A percentile compares a stretch with the other conserved stretches of the same genome.
phyloP scores from a whole-genome alignment of 73 alveolate genomes.

The Uronychia setigera region DNA sequence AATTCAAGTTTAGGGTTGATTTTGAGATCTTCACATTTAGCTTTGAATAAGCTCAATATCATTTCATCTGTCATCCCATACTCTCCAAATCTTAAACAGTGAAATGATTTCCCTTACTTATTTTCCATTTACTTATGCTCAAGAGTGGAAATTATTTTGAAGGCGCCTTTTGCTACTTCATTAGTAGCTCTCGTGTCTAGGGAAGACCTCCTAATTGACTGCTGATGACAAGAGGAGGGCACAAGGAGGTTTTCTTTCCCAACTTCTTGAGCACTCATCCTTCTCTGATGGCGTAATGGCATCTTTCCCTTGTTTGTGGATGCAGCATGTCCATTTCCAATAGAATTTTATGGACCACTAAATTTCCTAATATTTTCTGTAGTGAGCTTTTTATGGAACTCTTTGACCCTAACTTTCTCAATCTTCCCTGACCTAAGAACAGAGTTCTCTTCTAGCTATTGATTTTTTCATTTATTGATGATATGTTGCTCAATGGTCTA shows the following conservation, averaged over 20 bases:
- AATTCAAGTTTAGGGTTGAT: constrained; percentile 12
- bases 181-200: not conserved
- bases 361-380: not conserved
- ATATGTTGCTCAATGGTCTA: no score
- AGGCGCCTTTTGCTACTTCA: not conserved
- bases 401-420: not conserved
- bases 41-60: not conserved
- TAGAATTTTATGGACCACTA: not conserved
- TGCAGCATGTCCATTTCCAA: not conserved
- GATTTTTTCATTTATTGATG: no score
- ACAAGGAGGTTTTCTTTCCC: not conserved
- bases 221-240: not conserved
- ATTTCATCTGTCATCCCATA: not conserved
- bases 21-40: constrained; percentile 6
- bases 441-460: not conserved
- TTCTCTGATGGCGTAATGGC: not conserved
- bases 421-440: not conserved
- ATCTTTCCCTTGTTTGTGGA: no score
- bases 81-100: not conserved
- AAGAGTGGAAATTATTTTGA: not conserved
- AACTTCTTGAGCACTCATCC: not conserved
- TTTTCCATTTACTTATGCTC: not conserved
- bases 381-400: not conserved
- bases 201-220: not conserved
- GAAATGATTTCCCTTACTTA: not conserved